phyloP scores from a whole-genome alignment of 2,329 filamentous ascomycete species.

The Peltaster fructicola region DNA sequence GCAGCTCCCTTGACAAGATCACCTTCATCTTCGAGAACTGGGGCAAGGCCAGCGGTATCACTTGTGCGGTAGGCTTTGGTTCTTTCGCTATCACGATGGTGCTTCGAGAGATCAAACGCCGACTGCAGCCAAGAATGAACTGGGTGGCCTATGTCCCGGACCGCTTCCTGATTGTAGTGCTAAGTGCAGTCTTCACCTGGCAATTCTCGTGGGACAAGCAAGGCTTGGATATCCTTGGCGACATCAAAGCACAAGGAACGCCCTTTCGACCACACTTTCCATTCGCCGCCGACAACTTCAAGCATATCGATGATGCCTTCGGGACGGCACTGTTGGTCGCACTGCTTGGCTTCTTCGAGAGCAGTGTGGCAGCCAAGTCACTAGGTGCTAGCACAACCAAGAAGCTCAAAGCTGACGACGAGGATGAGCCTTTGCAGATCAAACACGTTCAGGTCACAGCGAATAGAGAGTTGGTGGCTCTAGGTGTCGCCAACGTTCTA shows the following conservation, averaged over 20 bases:
- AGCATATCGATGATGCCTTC: constrained; percentile 70
- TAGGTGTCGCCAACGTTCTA: constrained; percentile 80
- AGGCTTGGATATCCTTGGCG: constrained; percentile 69
- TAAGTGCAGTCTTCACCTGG: constrained; percentile 68
- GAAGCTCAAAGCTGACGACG: constrained; percentile 22
- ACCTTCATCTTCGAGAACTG: constrained; percentile 57
- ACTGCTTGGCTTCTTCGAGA: constrained; percentile 95
- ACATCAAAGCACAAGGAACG: constrained; percentile 55
- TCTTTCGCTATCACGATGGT: constrained; percentile 83
- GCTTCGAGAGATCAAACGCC: constrained; percentile 61
- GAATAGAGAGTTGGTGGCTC: constrained; percentile 81
- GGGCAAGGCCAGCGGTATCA: constrained; percentile 51
- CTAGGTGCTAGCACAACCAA: constrained; percentile 42
- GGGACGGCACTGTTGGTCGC: constrained; percentile 86
- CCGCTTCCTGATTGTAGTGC: constrained; percentile 71
- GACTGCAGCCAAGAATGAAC: constrained; percentile 61
- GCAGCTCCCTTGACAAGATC: constrained; percentile 73
- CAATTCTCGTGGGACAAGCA: constrained; percentile 57
- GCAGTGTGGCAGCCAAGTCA: constrained; percentile 86
- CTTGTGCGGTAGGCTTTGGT: constrained; percentile 55
- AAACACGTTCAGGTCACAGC: constrained; percentile 69
- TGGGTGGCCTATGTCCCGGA: constrained; percentile 79
- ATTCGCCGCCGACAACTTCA: constrained; percentile 57
- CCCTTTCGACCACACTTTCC: constrained; percentile 76
- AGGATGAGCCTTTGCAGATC: constrained; percentile 33